These are phyloP conservation scores for Pinus taeda DNA, from an alignment of 75 land plant genomes.

Conservation along the genomic window DNA sequence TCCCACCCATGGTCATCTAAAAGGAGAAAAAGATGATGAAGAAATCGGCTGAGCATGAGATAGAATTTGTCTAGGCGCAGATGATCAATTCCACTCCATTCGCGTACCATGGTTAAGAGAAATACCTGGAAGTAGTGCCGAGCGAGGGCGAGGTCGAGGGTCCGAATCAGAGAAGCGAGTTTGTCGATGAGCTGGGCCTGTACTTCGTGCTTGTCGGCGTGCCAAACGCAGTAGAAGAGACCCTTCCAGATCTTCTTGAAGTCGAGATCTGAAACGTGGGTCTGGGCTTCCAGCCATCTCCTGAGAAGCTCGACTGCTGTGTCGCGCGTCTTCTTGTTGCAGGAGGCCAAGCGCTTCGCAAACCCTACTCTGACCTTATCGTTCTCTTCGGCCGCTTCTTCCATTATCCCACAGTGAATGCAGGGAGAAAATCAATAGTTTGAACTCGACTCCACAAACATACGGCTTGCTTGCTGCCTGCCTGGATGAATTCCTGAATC, in stretches of 20 bases:
- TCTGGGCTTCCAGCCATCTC: conserved; percentile 44
- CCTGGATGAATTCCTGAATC: too few relatives aligned
- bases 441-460: too few relatives aligned
- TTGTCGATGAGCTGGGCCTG: conserved; percentile 59
- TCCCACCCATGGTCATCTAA: conserved; percentile 53
- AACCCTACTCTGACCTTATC: conserved; percentile 5
- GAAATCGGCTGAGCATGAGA: conserved; percentile 54
- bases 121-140: conserved; percentile 47
- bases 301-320: conserved; percentile 47
- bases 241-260: conserved; percentile 92
- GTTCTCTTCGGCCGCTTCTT: too few relatives aligned
- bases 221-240: conserved; percentile 94
- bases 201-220: conserved; percentile 70
- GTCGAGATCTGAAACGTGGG: conserved; percentile 41
- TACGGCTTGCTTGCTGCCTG: too few relatives aligned
- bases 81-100: conserved; percentile 91
- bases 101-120: conserved; percentile 70
- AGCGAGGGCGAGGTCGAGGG: conserved; percentile 32
- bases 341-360: conserved; percentile 68
- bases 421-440: too few relatives aligned
- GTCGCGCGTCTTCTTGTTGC: conserved; percentile 49
- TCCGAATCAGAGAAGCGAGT: conserved; percentile 44
- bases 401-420: too few relatives aligned
- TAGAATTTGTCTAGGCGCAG: conserved; percentile 91
- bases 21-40: conserved; percentile 38